Evolutionary conservation across 1,284 basidiomycete species (phyloP), one percentile per base, ranked within the genome.

Genomic region (Tilletia setariae): DNA sequence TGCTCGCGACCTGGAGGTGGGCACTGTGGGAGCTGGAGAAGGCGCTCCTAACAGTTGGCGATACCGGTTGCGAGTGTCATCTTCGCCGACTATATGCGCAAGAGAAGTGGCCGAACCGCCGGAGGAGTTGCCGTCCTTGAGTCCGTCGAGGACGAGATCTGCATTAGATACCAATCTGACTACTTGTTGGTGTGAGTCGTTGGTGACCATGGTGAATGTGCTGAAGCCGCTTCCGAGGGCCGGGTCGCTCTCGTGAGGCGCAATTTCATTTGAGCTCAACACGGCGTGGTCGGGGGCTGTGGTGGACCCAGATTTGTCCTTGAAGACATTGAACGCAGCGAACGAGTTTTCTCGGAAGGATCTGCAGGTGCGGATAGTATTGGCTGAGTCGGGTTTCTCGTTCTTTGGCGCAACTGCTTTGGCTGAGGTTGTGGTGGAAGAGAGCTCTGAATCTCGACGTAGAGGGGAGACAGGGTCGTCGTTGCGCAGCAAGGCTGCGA

Each of bases 291-390:
- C 35, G 11, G 35, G 35, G 11, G 35, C 35, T 40, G 35, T 11
- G 35, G 35, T 11, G 35, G 35, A 19, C 28, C 23, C 51, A 23
- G 28, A 25, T 25, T 23, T 21, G 21, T 53, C 51, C 21, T 53
- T 53, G 2, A 53, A 28, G 23, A 53, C 51, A 28, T 15, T 28
- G 23, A 53, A 25, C 1, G 51, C 21, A 9, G 23, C 51, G 7
- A 53, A 28, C 21, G 51, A 15, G 21, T 25, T 53, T 15, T 53
- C 51, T 53, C 51, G 51, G 51, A 53, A 53, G 51, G 51, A 53
- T 6, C 51, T 21, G 28, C 51, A 53, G 7, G 51, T 19, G 13
- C 51, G 51, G 6, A 53, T 53, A 6, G 51, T 53, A 23, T 53
- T 53, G 7, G 51, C 23, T 53, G 51, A 11, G 2, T 28, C n/a